Evolutionary conservation across 495 filamentous ascomycete species (phyloP).

Genomic region (Trichoderma reesei): DNA sequence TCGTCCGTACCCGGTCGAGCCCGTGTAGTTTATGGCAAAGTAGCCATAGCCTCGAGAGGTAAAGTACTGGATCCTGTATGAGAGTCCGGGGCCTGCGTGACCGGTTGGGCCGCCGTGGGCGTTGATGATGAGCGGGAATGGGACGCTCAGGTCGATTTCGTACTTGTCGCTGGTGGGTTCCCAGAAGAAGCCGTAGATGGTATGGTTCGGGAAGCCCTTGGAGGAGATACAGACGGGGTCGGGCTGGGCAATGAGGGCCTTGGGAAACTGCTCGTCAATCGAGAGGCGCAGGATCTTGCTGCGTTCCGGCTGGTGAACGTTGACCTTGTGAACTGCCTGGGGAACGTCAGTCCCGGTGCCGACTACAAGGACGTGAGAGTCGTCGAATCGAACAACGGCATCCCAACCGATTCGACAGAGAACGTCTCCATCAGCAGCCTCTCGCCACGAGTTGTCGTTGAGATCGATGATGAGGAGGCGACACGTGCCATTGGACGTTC

Average conservation of each 20-base stretch:
- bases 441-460: conserved; percentile 12
- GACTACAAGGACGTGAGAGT: conserved; percentile 18
- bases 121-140: conserved; percentile 35
- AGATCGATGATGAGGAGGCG: conserved; percentile 25
- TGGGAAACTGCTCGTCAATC: conserved; percentile 18
- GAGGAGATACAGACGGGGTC: conserved; percentile 28
- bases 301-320: conserved; percentile 14
- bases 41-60: conserved; percentile 44
- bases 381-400: conserved; percentile 17
- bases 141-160: conserved; percentile 16
- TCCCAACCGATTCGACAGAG: conserved; percentile 14
- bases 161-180: conserved; percentile 36
- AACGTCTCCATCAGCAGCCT: conserved; percentile 10
- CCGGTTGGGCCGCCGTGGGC: conserved; percentile 43
- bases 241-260: conserved; percentile 22
- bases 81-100: conserved; percentile 22
- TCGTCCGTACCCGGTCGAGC: conserved; percentile 38
- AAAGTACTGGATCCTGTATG: conserved; percentile 36
- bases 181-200: conserved; percentile 35
- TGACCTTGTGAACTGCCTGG: conserved; percentile 19
- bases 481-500: conserved; percentile 17
- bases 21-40: conserved; percentile 39
- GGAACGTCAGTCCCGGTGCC: conserved; percentile 18
- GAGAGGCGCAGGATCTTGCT: conserved; percentile 12
- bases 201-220: conserved; percentile 16